Evolutionary conservation across 106 monocot species (phyloP).

Genomic region (Acorus gramineus): DNA sequence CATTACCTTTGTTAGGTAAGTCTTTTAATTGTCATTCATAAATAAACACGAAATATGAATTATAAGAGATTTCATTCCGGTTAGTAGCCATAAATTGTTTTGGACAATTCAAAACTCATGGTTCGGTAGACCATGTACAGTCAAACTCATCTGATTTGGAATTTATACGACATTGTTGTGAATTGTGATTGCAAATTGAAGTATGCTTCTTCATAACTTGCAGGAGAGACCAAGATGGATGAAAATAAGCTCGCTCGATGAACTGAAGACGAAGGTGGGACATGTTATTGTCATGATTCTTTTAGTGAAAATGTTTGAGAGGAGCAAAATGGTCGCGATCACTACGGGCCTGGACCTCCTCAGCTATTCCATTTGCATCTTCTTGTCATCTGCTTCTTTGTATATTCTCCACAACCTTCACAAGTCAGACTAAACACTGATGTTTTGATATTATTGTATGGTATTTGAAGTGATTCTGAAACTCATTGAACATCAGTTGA

Average conservation of each 20-base stretch:
- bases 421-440: conserved; percentile 22
- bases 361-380: conserved; percentile 71
- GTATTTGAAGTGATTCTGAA: no score
- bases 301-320: conserved; percentile 94
- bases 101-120: no score
- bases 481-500: no score
- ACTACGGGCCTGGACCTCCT: conserved; percentile 74
- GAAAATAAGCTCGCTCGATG: conserved; percentile 80
- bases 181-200: background rate
- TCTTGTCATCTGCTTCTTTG: conserved; percentile 67
- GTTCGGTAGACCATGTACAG: no score
- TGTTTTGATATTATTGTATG: no score
- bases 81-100: no score
- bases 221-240: conserved; percentile 93
- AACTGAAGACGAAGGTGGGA: conserved; percentile 85
- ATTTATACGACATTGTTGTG: background rate
- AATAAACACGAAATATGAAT: no score
- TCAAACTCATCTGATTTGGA: background rate
- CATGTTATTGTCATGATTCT: conserved; percentile 96
- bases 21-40: no score
- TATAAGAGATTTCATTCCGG: no score
- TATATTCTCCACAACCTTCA: conserved; percentile 86
- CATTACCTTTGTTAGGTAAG: no score
- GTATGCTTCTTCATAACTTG: background rate
- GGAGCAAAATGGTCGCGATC: conserved; percentile 88